Base-by-base conservation (phyloP, 2,329 filamentous ascomycete genomes). In the Fusarium denticulatum region DNA sequence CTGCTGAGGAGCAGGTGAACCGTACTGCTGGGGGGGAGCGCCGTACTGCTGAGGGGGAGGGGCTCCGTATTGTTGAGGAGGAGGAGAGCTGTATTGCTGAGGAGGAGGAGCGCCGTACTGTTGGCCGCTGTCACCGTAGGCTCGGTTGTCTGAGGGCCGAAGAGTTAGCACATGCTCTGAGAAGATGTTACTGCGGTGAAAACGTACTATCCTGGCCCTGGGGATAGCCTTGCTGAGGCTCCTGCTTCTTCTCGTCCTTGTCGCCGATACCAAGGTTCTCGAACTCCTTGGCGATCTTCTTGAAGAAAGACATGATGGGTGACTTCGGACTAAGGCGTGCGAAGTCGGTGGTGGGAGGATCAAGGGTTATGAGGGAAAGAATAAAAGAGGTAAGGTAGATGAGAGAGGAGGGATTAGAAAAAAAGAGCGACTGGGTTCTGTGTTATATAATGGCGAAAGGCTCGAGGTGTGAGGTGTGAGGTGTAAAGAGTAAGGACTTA, bases 181-280 rank as follows among this genome's bases (percentile, higher is more conserved):
- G 5, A 9, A 22, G 34, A 30, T 28, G 24, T 7, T 9, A 15
- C 6, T 24, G 9, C 12, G 18, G 42, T 18, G 13, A 16, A 37
- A 49, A 52, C 77, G 56, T 63, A 80, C 78, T 69, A 24, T 73
- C 69, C 14, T 69, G 57, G 34, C 57, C 56, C 16, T 72, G 55
- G 2, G 67, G 74, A 40, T 71, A 24, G 57, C 45, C 30, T 62
- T 64, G 18, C 40, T 62, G 62, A 32, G 61, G 37, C 32, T 76
- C 71, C 12, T 74, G 53, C 28, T 63, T 57, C 67, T 79, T 71
- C 64, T 76, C 71, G 53, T 78, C 78, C 72, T 83, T 80, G 57
- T 82, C 83, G 50, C 85, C 85, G 74, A 88, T 82, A 57, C 81
- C 83, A 61, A 88, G 81, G 75, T 84, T 83, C 76, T 88, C 85